phyloP scores from a whole-genome alignment of 805 yeast genomes.

The Wickerhamiella occidentalis region DNA sequence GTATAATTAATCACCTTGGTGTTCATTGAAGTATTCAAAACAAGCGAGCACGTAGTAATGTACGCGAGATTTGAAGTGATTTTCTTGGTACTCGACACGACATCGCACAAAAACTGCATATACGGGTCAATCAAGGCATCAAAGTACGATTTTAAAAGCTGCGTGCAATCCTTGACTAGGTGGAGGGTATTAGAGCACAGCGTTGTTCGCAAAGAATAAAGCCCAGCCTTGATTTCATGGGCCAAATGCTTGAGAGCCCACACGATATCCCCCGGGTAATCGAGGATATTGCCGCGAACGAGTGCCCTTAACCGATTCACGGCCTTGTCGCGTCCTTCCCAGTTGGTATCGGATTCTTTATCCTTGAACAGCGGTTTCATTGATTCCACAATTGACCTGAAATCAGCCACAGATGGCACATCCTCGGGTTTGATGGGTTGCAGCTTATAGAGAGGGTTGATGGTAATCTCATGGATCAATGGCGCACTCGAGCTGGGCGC shows the following conservation, averaged over 20 bases:
- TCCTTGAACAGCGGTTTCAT: conserved; percentile 40
- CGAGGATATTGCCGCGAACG: conserved; percentile 42
- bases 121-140: conserved; percentile 38
- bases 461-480: conserved; percentile 10
- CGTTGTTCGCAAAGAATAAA: conserved; percentile 71
- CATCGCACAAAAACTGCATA: conserved; percentile 37
- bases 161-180: conserved; percentile 48
- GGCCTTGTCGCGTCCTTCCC: conserved; percentile 60
- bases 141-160: conserved; percentile 20
- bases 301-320: conserved; percentile 47
- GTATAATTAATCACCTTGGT: conserved; percentile 41
- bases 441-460: conserved; percentile 25
- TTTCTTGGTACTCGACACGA: conserved; percentile 49
- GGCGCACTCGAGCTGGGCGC: background rate
- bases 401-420: conserved; percentile 24
- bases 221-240: conserved; percentile 55
- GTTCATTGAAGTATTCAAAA: conserved; percentile 44
- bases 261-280: conserved; percentile 28
- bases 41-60: conserved; percentile 36
- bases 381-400: conserved; percentile 25
- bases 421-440: conserved; percentile 32
- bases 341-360: conserved; percentile 78
- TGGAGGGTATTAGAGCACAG: conserved; percentile 66
- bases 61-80: conserved; percentile 44
- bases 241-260: conserved; percentile 34